phyloP scores from a whole-genome alignment of 2,329 filamentous ascomycete species.

The Huntiella abstrusa region DNA sequence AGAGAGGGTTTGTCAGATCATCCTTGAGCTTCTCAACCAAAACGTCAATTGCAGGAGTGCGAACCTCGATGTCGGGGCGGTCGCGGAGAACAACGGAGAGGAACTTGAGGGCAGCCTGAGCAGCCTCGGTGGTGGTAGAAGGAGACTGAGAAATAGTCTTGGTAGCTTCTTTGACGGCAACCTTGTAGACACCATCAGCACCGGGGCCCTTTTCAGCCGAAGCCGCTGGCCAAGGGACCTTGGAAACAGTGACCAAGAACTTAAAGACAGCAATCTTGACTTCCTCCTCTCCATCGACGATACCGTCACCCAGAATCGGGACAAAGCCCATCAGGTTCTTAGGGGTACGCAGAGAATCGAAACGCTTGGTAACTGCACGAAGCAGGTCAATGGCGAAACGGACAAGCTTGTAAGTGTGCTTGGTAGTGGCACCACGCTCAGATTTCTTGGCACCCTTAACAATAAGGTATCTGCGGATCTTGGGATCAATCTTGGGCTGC shows the following conservation, averaged over 20 bases:
- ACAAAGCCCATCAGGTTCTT: conserved; percentile 71
- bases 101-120: conserved; percentile 77
- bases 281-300: conserved; percentile 74
- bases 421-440: conserved; percentile 52
- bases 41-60: conserved; percentile 65
- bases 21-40: conserved; percentile 66
- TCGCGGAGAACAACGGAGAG: conserved; percentile 73
- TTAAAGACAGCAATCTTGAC: conserved; percentile 78
- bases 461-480: conserved; percentile 55
- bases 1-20: conserved; percentile 80
- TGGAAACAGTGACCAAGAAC: conserved; percentile 67
- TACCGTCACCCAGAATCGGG: conserved; percentile 70
- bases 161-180: conserved; percentile 72
- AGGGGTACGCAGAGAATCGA: conserved; percentile 60
- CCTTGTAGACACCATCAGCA: conserved; percentile 43
- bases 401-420: conserved; percentile 71
- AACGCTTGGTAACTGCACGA: conserved; percentile 68
- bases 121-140: conserved; percentile 63
- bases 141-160: conserved; percentile 60
- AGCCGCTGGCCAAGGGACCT: conserved; percentile 59
- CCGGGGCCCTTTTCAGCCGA: conserved; percentile 25
- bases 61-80: conserved; percentile 53
- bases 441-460: conserved; percentile 63
- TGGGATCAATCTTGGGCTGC: conserved; percentile 39
- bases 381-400: conserved; percentile 78